Base-by-base conservation (phyloP, 2,329 filamentous ascomycete genomes). In the Aspergillus pseudoviridinutans region DNA sequence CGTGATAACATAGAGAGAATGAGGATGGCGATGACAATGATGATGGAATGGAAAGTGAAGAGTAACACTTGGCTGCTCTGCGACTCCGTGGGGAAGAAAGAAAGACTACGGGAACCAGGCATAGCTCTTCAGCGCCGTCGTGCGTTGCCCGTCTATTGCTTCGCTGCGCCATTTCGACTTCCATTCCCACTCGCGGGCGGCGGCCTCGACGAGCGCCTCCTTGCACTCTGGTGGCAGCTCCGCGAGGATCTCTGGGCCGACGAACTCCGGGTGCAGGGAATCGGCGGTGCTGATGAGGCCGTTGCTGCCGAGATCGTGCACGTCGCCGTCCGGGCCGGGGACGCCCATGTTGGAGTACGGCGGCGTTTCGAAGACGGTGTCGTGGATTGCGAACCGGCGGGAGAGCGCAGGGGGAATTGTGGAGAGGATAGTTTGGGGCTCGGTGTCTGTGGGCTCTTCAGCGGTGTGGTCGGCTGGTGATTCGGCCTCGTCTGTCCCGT, bases 81-180 rank as follows among this genome's bases (percentile, higher is more conserved):
- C 24, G 24, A 25, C 24, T 25, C 24, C 24, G 24, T 25, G 24
- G 24, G 24, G 4, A 5, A 22, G 10, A n/a, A n/a, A 44, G 41
- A n/a, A 7, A 27, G 7, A 56, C 68, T 55, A 76, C 41, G 73
- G 73, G 60, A 69, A 71, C 74, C 75, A 77, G 9, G 73, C 67
- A 62, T 74, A 76, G 41, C 73, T 76, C 66, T 74, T 72, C 17
- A 68, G 61, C 6, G 73, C 66, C 9, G 62, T 64, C 17, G 65
- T 64, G 22, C 73, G 66, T 17, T 66, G 56, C 4, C 80, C 81
- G 67, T 84, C 84, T 9, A 80, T 74, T 38, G 73, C 79, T 75
- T 97, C 92, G 4, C 83, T 81, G 17, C 83, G 84, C 91, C 92
- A 96, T 61, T 81, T 82, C 32, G 75, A 78, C 71, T 90, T 90